These are phyloP conservation scores for Botrytis paeoniae DNA, from an alignment of 2,329 filamentous ascomycete species.

Conservation along the genomic window DNA sequence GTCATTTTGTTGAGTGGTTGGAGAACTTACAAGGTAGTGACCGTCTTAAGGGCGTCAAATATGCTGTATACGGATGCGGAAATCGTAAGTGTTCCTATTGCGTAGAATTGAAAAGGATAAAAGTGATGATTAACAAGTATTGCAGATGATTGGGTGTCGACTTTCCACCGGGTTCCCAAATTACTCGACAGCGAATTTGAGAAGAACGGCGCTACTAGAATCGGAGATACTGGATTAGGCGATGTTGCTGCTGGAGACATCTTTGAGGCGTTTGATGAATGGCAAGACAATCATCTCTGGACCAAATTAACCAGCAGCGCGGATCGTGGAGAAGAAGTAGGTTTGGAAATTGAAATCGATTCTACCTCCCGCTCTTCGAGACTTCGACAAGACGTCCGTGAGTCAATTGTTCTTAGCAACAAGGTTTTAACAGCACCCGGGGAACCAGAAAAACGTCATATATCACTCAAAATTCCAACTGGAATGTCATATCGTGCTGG, in stretches of 20 bases:
- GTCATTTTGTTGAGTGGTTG: conserved; percentile 66
- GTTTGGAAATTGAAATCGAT: conserved; percentile 16
- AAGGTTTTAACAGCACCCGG: conserved; percentile 47
- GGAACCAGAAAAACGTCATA: conserved; percentile 53
- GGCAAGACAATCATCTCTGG: conserved; percentile 61
- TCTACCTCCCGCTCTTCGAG: conserved; percentile 28
- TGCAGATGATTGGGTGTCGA: conserved; percentile 52
- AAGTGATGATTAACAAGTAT: conserved; percentile 20
- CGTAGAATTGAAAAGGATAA: conserved; percentile 33
- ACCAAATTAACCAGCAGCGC: conserved; percentile 29
- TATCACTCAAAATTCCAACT: conserved; percentile 43
- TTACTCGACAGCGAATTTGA: conserved; percentile 48
- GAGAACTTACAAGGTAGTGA: conserved; percentile 39
- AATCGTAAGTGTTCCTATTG: conserved; percentile 39
- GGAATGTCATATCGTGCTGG: conserved; percentile 26
- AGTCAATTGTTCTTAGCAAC: conserved; percentile 56
- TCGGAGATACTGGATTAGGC: conserved; percentile 2
- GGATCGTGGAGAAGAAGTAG: background rate
- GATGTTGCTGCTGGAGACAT: conserved; percentile 49
- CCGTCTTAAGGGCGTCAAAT: conserved; percentile 55
- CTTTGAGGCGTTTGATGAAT: conserved; percentile 65
- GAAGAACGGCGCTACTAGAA: conserved; percentile 19
- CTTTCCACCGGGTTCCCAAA: conserved; percentile 66
- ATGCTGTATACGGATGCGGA: conserved; percentile 70
- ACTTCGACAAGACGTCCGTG: conserved; percentile 61